phyloP scores from a whole-genome alignment of 352 stramenopile species.

The Globisporangium nagaii region DNA sequence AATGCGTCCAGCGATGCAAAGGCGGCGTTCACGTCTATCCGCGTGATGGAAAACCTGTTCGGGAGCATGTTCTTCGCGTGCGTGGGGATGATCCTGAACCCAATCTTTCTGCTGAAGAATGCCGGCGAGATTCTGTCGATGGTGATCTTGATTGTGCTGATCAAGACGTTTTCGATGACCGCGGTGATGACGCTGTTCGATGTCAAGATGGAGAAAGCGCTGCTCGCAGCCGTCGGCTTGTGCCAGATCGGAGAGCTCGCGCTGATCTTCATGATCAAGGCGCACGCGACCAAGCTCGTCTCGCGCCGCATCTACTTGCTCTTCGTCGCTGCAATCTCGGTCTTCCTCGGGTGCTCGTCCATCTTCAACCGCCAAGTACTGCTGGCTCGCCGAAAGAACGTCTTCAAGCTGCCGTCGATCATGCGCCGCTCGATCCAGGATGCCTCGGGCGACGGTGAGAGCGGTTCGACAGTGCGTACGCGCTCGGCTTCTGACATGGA shows the following conservation, averaged over 20 bases:
- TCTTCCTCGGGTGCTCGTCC: conserved; percentile 80
- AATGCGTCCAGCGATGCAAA: conserved; percentile 61
- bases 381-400: conserved; percentile 48
- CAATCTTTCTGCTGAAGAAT: conserved; percentile 75
- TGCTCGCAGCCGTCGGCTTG: conserved; percentile 65
- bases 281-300: conserved; percentile 75
- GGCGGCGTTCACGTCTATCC: conserved; percentile 74
- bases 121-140: conserved; percentile 76
- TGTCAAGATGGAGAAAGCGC: conserved; percentile 65
- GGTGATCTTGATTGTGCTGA: conserved; percentile 68
- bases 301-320: conserved; percentile 78
- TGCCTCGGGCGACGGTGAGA: conserved; percentile 11
- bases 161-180: conserved; percentile 76
- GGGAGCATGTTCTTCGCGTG: conserved; percentile 88
- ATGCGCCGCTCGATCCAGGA: conserved; percentile 11
- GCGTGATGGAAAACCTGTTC: conserved; percentile 86
- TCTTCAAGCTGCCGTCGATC: conserved; percentile 49
- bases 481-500: conserved; percentile 19
- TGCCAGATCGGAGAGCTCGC: conserved; percentile 83
- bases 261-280: conserved; percentile 90
- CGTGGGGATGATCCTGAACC: conserved; percentile 85
- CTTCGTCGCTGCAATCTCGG: conserved; percentile 71
- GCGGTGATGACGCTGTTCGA: conserved; percentile 78
- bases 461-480: conserved; percentile 1
- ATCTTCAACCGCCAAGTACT: conserved; percentile 73